Evolutionary conservation across 2,329 filamentous ascomycete genomes (phyloP).

Genomic region (Juglanconis sp.): DNA sequence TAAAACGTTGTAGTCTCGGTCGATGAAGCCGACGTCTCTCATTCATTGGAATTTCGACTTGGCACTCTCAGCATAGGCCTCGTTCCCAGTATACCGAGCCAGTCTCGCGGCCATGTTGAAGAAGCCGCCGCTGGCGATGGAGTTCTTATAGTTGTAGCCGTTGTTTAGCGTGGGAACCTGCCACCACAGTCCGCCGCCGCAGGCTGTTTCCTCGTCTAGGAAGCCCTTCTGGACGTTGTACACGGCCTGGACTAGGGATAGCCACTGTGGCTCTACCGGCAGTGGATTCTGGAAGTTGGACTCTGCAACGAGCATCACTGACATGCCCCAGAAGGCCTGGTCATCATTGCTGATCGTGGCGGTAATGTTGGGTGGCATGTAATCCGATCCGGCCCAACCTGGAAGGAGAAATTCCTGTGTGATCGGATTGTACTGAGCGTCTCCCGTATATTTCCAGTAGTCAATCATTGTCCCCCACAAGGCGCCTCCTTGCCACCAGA

Average conservation of each 20-base stretch:
- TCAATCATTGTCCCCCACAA: slow-evolving; percentile 35
- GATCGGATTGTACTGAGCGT: slow-evolving; percentile 49
- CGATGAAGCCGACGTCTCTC: slow-evolving; percentile 52
- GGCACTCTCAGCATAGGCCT: slow-evolving; percentile 62
- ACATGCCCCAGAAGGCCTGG: slow-evolving; percentile 62
- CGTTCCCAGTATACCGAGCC: slow-evolving; percentile 66
- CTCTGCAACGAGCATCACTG: slow-evolving; percentile 66
- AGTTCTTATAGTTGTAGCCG: slow-evolving; percentile 75
- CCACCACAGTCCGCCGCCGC: slow-evolving; percentile 71
- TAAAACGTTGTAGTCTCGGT: slow-evolving; percentile 55
- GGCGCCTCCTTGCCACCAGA: slow-evolving; percentile 32
- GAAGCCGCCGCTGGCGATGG: slow-evolving; percentile 59
- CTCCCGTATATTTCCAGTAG: slow-evolving; percentile 40
- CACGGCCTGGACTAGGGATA: slow-evolving; percentile 66
- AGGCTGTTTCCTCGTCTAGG: slow-evolving; percentile 63
- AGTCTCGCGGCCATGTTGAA: slow-evolving; percentile 67
- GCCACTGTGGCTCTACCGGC: slow-evolving; percentile 54
- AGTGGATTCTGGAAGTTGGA: slow-evolving; percentile 59
- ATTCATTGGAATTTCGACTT: slow-evolving; percentile 63
- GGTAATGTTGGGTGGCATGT: slow-evolving; percentile 46
- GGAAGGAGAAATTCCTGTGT: slow-evolving; percentile 42
- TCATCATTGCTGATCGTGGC: slow-evolving; percentile 54
- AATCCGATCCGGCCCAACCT: slow-evolving; percentile 46
- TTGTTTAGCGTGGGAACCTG: slow-evolving; percentile 70
- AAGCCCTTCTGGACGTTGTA: slow-evolving; percentile 59